Evolutionary conservation across 2,329 filamentous ascomycete genomes (phyloP).

Genomic region (Neonectria sp.): DNA sequence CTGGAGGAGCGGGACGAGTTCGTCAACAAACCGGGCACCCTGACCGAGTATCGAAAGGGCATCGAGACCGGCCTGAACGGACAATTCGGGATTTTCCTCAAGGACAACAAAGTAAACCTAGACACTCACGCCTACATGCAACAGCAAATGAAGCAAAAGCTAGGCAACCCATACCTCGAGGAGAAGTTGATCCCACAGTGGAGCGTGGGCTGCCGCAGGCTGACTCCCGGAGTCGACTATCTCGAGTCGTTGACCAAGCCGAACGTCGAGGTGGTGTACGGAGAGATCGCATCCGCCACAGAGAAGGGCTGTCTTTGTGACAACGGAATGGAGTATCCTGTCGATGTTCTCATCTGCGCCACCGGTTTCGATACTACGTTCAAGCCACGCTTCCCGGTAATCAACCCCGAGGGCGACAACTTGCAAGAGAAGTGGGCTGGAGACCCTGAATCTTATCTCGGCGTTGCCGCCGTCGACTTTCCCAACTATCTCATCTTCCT

Average conservation of each 20-base stretch:
- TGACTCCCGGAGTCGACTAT: slow-evolving; percentile 67
- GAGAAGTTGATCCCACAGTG: slow-evolving; percentile 66
- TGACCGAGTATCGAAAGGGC: slow-evolving; percentile 59
- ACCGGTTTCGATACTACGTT: slow-evolving; percentile 71
- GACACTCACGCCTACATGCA: slow-evolving; percentile 58
- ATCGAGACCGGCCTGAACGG: slow-evolving; percentile 63
- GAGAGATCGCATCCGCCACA: slow-evolving; percentile 54
- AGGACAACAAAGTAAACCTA: slow-evolving; percentile 56
- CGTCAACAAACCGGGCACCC: slow-evolving; percentile 53
- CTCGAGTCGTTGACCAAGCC: slow-evolving; percentile 61
- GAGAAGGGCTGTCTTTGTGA: slow-evolving; percentile 63
- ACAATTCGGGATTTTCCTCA: slow-evolving; percentile 63
- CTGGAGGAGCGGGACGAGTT: slow-evolving; percentile 59
- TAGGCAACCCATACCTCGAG: slow-evolving; percentile 63
- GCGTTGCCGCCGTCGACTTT: slow-evolving; percentile 65
- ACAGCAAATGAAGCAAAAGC: slow-evolving; percentile 56
- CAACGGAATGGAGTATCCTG: slow-evolving; percentile 63
- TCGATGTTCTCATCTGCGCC: slow-evolving; percentile 72
- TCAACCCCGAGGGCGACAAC: slow-evolving; percentile 63
- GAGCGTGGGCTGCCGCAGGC: slow-evolving; percentile 63
- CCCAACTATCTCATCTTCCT: slow-evolving; percentile 70
- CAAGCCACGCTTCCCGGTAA: slow-evolving; percentile 65
- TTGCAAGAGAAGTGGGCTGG: slow-evolving; percentile 65
- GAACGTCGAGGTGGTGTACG: slow-evolving; percentile 64
- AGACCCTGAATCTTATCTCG: slow-evolving; percentile 67